These are phyloP conservation scores for Oidiodendron maius DNA, from an alignment of 495 filamentous ascomycete species.

Conservation along the genomic window DNA sequence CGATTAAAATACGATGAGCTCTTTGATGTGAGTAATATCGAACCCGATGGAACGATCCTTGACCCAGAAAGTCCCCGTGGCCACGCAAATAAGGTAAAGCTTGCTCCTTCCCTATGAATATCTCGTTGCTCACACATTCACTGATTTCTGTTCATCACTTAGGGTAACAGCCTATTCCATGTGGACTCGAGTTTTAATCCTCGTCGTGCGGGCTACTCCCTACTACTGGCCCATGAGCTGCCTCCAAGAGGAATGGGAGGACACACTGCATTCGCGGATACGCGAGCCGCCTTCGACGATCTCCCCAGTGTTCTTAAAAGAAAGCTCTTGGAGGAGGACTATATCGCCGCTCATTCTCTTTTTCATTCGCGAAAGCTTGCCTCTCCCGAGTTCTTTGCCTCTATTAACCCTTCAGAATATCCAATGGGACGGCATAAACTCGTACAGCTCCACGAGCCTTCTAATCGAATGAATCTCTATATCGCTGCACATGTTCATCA, in stretches of 20 bases:
- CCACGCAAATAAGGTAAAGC: constrained; percentile 28
- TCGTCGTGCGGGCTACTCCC: constrained; percentile 47
- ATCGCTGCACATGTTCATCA: constrained; percentile 50
- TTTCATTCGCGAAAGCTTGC: constrained; percentile 48
- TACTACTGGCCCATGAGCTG: constrained; percentile 44
- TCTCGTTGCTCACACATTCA: not conserved
- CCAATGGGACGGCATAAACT: constrained; percentile 46
- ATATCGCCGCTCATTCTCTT: constrained; percentile 49
- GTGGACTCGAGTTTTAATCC: constrained; percentile 56
- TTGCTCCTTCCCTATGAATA: not conserved
- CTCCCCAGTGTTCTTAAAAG: constrained; percentile 30
- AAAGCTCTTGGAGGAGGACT: constrained; percentile 36
- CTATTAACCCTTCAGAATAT: constrained; percentile 35
- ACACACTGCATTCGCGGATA: constrained; percentile 54
- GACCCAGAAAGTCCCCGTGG: constrained; percentile 32
- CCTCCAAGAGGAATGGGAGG: constrained; percentile 46
- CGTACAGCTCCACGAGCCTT: constrained; percentile 46
- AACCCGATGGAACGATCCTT: constrained; percentile 33
- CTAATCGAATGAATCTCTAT: constrained; percentile 47
- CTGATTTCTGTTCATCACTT: not conserved
- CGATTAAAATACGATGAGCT: constrained; percentile 44
- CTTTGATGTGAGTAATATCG: constrained; percentile 55
- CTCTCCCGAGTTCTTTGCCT: constrained; percentile 41
- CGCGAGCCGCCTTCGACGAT: constrained; percentile 46
- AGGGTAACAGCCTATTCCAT: constrained; percentile 55